phyloP scores from a whole-genome alignment of 2,329 filamentous ascomycete genomes.

The Curvularia sp. region DNA sequence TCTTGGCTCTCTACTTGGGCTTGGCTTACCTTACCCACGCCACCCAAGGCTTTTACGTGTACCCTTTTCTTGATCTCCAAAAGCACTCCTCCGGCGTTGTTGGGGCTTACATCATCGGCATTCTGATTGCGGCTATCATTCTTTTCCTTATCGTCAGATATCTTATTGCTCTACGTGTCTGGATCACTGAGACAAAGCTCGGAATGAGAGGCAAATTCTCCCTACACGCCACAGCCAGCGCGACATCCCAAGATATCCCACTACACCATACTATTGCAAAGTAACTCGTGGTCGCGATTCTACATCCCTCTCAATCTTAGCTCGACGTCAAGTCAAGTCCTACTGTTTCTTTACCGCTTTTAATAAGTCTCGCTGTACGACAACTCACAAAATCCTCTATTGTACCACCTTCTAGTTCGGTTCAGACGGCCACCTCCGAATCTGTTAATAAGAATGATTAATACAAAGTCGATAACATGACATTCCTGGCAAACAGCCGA shows the following conservation, averaged over 20 bases:
- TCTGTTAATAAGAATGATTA: background rate
- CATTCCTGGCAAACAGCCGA: background rate
- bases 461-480: background rate
- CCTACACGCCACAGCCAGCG: constrained; percentile 13
- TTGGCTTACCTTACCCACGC: constrained; percentile 77
- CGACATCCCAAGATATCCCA: constrained; percentile 30
- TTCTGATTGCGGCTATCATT: constrained; percentile 50
- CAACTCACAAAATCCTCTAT: background rate
- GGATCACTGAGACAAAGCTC: constrained; percentile 56
- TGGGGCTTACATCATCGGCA: constrained; percentile 67
- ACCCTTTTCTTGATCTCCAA: constrained; percentile 73
- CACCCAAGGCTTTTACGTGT: constrained; percentile 76
- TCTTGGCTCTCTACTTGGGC: constrained; percentile 74
- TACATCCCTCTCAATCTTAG: background rate
- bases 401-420: background rate
- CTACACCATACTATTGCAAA: constrained; percentile 30
- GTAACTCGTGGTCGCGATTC: constrained; percentile 15
- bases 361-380: constrained; percentile 3
- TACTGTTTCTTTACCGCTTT: background rate
- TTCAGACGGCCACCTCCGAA: background rate
- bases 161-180: constrained; percentile 49
- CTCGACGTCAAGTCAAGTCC: background rate
- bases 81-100: constrained; percentile 62
- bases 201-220: constrained; percentile 50
- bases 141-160: constrained; percentile 54